A percentile compares a stretch with the other conserved stretches of the same genome.
Evolutionary conservation across 495 filamentous ascomycete genomes (phyloP).

Genomic region (Astrocystis sublimbata): DNA sequence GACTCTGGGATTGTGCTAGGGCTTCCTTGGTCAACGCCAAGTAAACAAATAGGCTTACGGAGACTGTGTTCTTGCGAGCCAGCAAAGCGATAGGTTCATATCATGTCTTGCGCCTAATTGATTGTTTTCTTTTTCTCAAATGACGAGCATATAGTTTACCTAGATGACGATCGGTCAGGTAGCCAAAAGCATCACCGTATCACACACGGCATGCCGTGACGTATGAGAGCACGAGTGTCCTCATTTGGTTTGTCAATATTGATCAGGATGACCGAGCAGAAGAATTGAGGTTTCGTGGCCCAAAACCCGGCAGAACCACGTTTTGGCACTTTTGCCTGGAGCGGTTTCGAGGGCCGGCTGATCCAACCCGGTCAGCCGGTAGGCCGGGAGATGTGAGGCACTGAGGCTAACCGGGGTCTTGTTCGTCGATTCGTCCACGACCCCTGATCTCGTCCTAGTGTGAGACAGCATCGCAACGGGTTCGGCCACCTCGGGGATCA

Average conservation of each 20-base stretch:
- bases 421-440: background rate
- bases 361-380: slow-evolving; percentile 1
- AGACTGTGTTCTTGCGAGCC: background rate
- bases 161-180: slow-evolving; percentile 2
- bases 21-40: background rate
- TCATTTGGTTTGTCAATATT: background rate
- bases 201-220: background rate
- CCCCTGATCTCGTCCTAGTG: background rate
- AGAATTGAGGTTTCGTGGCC: no score
- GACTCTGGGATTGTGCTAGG: background rate
- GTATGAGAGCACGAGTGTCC: no score
- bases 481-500: background rate
- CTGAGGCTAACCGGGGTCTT: slow-evolving; percentile 1
- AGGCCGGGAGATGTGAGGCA: slow-evolving; percentile 10
- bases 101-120: background rate
- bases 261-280: background rate
- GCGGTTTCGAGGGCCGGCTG: slow-evolving; percentile 11
- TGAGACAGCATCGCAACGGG: background rate
- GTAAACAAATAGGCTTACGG: background rate
- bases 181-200: no score
- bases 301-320: background rate
- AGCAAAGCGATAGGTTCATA: background rate
- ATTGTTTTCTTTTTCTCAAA: background rate
- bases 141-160: no score
- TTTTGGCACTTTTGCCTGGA: slow-evolving; percentile 17